phyloP scores from a whole-genome alignment of 257 asterid genomes.

The Primulina tabacum region DNA sequence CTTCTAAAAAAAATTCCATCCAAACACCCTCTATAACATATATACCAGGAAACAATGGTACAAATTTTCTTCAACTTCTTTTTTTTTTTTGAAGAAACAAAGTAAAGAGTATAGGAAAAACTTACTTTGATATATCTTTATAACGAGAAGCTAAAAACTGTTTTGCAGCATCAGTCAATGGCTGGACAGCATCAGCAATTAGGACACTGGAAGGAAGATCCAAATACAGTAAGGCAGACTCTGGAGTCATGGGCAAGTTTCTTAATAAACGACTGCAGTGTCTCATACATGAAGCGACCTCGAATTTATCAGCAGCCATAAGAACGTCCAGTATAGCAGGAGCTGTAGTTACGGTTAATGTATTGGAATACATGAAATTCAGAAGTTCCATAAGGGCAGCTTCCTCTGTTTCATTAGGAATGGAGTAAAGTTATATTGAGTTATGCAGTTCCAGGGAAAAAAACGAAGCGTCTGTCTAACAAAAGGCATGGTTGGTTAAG shows the following conservation, averaged over 20 bases:
- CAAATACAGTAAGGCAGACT: slow-evolving; percentile 78
- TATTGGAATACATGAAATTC: slow-evolving; percentile 88
- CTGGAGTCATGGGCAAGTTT: slow-evolving; percentile 83
- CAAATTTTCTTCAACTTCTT: not conserved
- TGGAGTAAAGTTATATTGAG: slow-evolving; percentile 10
- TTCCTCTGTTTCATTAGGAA: slow-evolving; percentile 70
- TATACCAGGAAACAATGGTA: not conserved
- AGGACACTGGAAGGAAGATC: slow-evolving; percentile 86
- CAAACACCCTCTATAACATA: not conserved
- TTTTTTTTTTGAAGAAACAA: not conserved
- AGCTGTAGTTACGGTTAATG: slow-evolving; percentile 57
- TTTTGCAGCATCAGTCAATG: slow-evolving; percentile 88
- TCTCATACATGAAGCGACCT: slow-evolving; percentile 97
- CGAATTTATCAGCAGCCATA: slow-evolving; percentile 99
- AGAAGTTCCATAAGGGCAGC: slow-evolving; percentile 96
- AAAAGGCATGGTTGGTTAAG: slow-evolving; percentile 2
- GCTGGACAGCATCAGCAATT: slow-evolving; percentile 96
- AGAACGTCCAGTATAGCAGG: slow-evolving; percentile 82
- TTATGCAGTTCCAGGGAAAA: slow-evolving; percentile 6
- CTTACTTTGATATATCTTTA: slow-evolving; percentile 79
- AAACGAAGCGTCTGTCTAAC: not conserved
- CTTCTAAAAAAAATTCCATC: not conserved
- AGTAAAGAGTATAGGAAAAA: slow-evolving; percentile 5
- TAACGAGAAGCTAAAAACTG: slow-evolving; percentile 73
- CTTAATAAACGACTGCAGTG: slow-evolving; percentile 79